A percentile compares a stretch with the other conserved stretches of the same genome.
Evolutionary conservation across 345 rosid genomes (phyloP).

Genomic region (Arabis hirsuta): DNA sequence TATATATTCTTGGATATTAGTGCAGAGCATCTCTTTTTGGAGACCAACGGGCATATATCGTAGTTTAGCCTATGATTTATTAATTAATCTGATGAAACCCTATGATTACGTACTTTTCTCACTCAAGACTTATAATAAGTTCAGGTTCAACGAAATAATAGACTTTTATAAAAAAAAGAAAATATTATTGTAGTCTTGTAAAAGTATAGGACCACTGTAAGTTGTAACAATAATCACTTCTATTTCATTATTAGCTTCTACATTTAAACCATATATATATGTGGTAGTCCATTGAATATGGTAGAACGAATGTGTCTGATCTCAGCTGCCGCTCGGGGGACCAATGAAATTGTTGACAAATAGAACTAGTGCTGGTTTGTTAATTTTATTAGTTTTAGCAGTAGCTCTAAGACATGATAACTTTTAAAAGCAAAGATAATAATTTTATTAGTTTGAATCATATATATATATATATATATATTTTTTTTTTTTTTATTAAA

Average conservation of each 20-base stretch:
- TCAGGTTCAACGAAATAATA: constrained; percentile 1
- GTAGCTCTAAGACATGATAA: no score
- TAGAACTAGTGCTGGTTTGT: background rate
- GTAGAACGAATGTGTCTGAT: background rate
- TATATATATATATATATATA: background rate
- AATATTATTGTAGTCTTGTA: constrained; percentile 3
- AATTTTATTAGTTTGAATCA: background rate
- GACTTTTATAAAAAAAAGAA: background rate
- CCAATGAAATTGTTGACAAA: constrained; percentile 1
- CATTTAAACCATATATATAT: constrained; percentile 1
- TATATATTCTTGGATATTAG: constrained; percentile 25
- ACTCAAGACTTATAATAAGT: background rate
- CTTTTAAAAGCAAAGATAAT: no score
- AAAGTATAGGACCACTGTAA: constrained; percentile 34
- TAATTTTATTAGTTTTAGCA: background rate
- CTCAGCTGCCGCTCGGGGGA: constrained; percentile 13
- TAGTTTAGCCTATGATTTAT: constrained; percentile 14
- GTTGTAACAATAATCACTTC: constrained; percentile 26
- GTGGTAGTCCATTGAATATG: constrained; percentile 23
- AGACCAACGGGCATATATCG: constrained; percentile 27
- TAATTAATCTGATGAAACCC: constrained; percentile 13
- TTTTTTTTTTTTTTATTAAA: no score
- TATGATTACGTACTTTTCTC: constrained; percentile 25
- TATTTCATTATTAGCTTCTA: constrained; percentile 11
- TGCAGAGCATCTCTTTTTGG: constrained; percentile 36